Base-by-base conservation (phyloP, 805 yeast genomes). In the Starmera amethionina region DNA sequence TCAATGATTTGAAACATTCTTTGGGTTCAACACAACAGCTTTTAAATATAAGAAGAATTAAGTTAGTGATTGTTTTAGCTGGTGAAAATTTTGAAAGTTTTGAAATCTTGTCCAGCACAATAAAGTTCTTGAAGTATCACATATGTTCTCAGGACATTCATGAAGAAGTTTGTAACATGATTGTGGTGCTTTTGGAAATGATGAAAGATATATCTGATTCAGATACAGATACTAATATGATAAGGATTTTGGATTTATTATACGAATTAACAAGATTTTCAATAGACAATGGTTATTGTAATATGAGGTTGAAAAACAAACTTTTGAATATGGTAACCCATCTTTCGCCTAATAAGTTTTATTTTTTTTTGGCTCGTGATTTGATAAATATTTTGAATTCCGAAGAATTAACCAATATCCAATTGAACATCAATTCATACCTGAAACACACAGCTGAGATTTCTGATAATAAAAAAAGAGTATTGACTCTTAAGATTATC, bases 41-140 rank as follows among this genome's bases (percentile, higher is more conserved):
- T 1, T 12, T 52, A 5, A 39, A 45, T 25, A 32, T 73, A 6
- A 56, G 75, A 41, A 61, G 54, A 40, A 39, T 73, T 16, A 70
- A 70, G 42, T 43, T 65, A 2, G 40, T 72, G 6, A 46, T 65
- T 8, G 35, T 58, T 8, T 37, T 63, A 15, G 62, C 64, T 8
- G 42, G 44, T 3, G 32, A 37, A 2, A 41, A 32, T 1, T 50
- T 56, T n/a, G 30, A 29, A 2, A 35, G 48, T 32, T 39, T 42
- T 10, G 45, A 46, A 5, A 34, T 68, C 8, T 37, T 48, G 1
- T 36, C 40, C 1, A 48, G 61, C 3, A 22, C 64, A 4, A 42
- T 47, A 7, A 28, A 31, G 2, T 11, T 28, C 3, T 16, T 54
- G 5, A 30, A 31, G 1, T 16, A 42, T 48, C 15, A 57, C 27